These are phyloP conservation scores for Amphirosellinia nigrospora DNA, from an alignment of 495 filamentous ascomycete genomes.

Conservation along the genomic window DNA sequence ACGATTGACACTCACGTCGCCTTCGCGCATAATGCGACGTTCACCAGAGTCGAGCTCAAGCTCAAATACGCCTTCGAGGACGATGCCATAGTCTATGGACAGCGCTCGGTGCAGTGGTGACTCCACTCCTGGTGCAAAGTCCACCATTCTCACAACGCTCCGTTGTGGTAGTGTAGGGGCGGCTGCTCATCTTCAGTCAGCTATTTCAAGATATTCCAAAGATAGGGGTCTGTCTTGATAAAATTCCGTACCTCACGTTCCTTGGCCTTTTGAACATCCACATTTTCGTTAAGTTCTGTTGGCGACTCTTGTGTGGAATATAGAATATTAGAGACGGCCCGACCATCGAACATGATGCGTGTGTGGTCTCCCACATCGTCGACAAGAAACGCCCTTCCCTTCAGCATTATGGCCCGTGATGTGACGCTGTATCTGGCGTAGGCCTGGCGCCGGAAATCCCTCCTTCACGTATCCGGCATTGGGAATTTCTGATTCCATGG, in stretches of 20 bases:
- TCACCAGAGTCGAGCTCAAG: constrained; percentile 63
- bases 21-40: constrained; percentile 52
- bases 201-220: no score
- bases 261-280: constrained; percentile 44
- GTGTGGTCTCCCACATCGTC: constrained; percentile 20
- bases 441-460: constrained; percentile 16
- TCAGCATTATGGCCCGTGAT: constrained; percentile 48
- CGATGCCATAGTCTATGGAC: constrained; percentile 68
- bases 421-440: constrained; percentile 31
- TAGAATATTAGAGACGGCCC: constrained; percentile 42
- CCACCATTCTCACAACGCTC: constrained; percentile 46
- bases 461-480: no score
- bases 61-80: constrained; percentile 66
- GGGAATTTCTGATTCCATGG: no score
- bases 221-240: no score
- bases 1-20: constrained; percentile 48
- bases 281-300: constrained; percentile 45
- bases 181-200: no score
- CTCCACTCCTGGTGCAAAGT: constrained; percentile 51
- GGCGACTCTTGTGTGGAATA: no score
- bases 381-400: constrained; percentile 44
- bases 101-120: constrained; percentile 66
- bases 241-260: no score
- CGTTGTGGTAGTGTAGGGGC: background rate
- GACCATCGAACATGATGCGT: constrained; percentile 28